Percentiles rank a stretch among this genome's conserved stretches.
Evolutionary conservation across 257 asterid genomes (phyloP).

Genomic region (Solanum paucissectum): DNA sequence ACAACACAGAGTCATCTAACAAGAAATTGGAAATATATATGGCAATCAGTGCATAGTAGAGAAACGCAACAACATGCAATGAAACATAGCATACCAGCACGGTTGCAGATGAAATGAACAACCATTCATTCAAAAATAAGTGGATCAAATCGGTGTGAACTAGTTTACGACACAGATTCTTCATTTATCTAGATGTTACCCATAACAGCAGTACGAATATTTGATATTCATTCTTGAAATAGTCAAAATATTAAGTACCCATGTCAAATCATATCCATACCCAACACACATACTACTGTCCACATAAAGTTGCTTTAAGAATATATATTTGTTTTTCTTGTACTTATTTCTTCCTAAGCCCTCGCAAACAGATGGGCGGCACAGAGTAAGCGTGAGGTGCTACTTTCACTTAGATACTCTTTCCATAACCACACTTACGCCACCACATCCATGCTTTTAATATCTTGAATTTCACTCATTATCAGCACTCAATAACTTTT

Average conservation of each 20-base stretch:
- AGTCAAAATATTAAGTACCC: not conserved
- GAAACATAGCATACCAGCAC: not conserved
- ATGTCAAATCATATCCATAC: not conserved
- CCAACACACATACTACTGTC: not conserved
- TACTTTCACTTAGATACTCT: not conserved
- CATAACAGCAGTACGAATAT: not conserved
- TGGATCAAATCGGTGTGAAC: not conserved
- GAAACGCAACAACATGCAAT: not conserved
- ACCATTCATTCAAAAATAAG: not conserved
- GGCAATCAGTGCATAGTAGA: not conserved
- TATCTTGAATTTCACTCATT: not conserved
- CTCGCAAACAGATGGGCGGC: not conserved
- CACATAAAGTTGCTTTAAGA: not conserved
- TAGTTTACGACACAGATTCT: not conserved
- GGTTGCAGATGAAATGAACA: not conserved
- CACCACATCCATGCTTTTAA: not conserved
- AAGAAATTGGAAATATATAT: not conserved
- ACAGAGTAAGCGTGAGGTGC: not conserved
- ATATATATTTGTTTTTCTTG: not conserved
- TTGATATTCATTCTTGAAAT: not conserved
- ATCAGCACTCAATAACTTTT: not conserved
- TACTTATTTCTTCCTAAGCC: not conserved
- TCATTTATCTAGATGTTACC: not conserved
- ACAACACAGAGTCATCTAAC: not conserved
- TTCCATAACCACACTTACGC: not conserved